Base-by-base conservation (phyloP, 306 rosid genomes). In the Vicia villosa region DNA sequence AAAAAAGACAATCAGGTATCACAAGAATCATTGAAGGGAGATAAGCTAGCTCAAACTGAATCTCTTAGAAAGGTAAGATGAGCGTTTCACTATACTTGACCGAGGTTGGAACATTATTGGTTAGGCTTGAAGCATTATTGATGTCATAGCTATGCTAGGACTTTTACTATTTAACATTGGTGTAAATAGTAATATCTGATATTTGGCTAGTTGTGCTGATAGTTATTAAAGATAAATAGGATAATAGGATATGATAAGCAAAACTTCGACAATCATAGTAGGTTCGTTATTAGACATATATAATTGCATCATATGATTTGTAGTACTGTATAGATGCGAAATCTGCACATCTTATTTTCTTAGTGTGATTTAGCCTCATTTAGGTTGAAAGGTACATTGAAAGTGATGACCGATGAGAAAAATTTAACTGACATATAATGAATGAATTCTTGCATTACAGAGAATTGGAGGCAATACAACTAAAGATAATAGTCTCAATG, bases 31-130 rank as follows among this genome's bases (percentile, higher is more conserved):
- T 65, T 56, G 14, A 83, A 81, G 58, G 90, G 74, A 65, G 82
- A 71, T 74, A 69, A 74, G 70, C 70, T 60, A 50, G 68, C 83
- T 64, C 78, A 63, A 74, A 74, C 37, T 24, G 82, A 54, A 76
- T 72, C 91, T 3, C 75, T 85, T 71, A 86, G 88, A 74, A 90
- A 90, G 96, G 98, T 88, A 74, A 85, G 81, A 70, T 68, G 66
- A 65, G 50, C 38, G 54, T 8, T 10, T 40, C 13, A n/a, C 5
- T 50, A 20, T 61, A 34, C 43, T 57, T 59, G 45, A 57, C 16
- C 3, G 32, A 63, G 22, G 65, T 63, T 66, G 66, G 36, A 66
- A 32, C 68, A 12, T 76, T 28, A 45, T 57, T 63, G 21, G 20
- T 54, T 68, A 68, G 38, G 37, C 51, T 59, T 63, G 64, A 56